Evolutionary conservation across 1,284 basidiomycete genomes (phyloP).

Genomic region (Sanghuangporus baumii): DNA sequence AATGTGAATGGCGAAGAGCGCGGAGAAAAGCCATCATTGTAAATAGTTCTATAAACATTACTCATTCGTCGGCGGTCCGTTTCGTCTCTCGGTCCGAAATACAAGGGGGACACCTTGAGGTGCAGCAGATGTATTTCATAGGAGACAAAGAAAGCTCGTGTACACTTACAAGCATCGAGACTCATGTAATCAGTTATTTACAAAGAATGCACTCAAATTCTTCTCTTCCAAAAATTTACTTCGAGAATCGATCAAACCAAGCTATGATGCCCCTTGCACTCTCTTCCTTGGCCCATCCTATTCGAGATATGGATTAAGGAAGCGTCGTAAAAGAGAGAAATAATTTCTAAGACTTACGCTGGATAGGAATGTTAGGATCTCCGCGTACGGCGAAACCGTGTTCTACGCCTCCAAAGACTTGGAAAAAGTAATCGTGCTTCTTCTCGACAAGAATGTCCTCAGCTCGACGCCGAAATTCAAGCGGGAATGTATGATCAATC

Average conservation of each 20-base stretch:
- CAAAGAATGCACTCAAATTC: background rate
- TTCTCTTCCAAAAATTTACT: background rate
- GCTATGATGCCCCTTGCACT: constrained; percentile 39
- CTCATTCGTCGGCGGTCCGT: too few relatives aligned
- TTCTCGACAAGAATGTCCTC: constrained; percentile 39
- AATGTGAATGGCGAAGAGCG: too few relatives aligned
- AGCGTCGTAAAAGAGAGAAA: background rate
- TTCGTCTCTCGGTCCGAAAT: too few relatives aligned
- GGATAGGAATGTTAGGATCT: constrained; percentile 32
- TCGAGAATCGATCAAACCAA: constrained; percentile 39
- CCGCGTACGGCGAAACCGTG: constrained; percentile 43
- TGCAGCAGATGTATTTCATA: too few relatives aligned
- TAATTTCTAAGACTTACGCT: constrained; percentile 31
- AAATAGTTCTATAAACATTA: too few relatives aligned
- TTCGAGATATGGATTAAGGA: background rate
- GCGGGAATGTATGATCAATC: constrained; percentile 38
- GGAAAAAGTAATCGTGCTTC: constrained; percentile 41
- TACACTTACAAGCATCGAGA: too few relatives aligned
- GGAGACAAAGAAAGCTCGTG: too few relatives aligned
- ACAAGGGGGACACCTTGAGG: too few relatives aligned
- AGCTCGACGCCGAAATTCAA: constrained; percentile 37
- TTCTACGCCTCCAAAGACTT: constrained; percentile 43
- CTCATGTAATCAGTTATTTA: background rate
- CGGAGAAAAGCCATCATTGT: too few relatives aligned
- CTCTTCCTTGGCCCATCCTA: constrained; percentile 60